A percentile compares a stretch with the other conserved stretches of the same genome.
These are phyloP conservation scores for Verticillium nonalfalfae DNA, from an alignment of 2,329 filamentous ascomycete species.

Conservation along the genomic window DNA sequence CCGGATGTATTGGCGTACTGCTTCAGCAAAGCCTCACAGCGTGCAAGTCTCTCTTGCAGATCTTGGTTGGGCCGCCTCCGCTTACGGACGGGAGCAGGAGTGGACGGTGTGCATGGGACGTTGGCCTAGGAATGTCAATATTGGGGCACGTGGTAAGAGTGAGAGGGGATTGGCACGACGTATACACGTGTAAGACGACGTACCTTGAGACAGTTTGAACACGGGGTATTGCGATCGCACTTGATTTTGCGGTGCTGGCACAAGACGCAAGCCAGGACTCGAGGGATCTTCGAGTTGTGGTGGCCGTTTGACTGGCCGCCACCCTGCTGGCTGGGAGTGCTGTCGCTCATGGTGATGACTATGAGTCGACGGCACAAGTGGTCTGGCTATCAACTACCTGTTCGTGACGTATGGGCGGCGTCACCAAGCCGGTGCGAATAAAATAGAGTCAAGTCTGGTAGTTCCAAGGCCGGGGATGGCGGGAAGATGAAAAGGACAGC, in stretches of 20 bases:
- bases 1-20: constrained; percentile 40
- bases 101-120: constrained; percentile 53
- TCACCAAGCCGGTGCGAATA: background rate
- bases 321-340: background rate
- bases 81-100: constrained; percentile 53
- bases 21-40: constrained; percentile 52
- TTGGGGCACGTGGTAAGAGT: background rate
- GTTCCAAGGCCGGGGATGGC: background rate
- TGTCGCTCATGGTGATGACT: background rate
- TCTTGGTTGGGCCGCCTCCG: constrained; percentile 54
- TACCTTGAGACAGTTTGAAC: constrained; percentile 56
- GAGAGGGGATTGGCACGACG: background rate
- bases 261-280: constrained; percentile 48
- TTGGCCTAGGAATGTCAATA: constrained; percentile 37
- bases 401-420: background rate
- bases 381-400: too few relatives aligned
- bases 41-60: constrained; percentile 52
- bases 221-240: constrained; percentile 53
- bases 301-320: background rate
- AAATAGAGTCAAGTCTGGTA: background rate
- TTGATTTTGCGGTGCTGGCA: constrained; percentile 59
- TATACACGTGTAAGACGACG: background rate
- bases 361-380: background rate
- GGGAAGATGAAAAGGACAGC: background rate
- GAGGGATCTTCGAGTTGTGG: constrained; percentile 16